Conservation (phyloP, 176 grass and related monocot species). For the Zizania latifolia region DNA sequence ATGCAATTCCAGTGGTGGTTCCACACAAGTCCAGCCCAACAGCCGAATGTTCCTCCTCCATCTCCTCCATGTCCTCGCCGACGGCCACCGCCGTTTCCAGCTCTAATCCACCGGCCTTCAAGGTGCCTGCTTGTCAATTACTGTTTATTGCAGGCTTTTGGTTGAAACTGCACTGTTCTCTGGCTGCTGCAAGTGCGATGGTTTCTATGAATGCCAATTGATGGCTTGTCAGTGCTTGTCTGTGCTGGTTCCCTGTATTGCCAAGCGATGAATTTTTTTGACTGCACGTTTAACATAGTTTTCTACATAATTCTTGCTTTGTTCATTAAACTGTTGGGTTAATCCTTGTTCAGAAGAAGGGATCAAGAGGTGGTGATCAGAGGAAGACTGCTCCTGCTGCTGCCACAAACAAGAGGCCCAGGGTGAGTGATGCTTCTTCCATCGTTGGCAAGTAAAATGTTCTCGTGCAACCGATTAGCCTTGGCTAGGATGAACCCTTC, state of each 20-base stretch:
- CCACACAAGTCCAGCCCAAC: conserved; percentile 44
- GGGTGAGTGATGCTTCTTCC: conserved; percentile 20
- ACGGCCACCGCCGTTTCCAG: conserved; percentile 30
- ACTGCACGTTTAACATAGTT: not conserved
- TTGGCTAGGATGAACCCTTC: conserved; percentile 2
- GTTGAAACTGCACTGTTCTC: not conserved
- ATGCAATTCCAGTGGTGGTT: not conserved
- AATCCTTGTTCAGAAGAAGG: conserved; percentile 40
- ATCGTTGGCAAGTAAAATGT: not conserved
- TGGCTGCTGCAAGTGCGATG: not conserved
- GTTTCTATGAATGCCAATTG: not conserved
- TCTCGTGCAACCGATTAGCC: not conserved
- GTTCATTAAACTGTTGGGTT: not conserved
- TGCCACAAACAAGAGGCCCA: conserved; percentile 34
- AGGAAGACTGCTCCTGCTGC: conserved; percentile 9
- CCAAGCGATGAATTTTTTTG: not conserved
- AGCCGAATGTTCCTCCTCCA: conserved; percentile 42
- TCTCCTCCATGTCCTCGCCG: conserved; percentile 54
- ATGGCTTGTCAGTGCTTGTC: not conserved
- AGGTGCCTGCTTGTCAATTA: not conserved
- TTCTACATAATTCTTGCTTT: not conserved
- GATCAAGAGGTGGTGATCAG: conserved; percentile 21
- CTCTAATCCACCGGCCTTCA: conserved; percentile 24
- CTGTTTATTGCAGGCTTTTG: not conserved
- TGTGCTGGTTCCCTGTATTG: not conserved